These are phyloP conservation scores for Halophytophthora batemanensis DNA, from an alignment of 352 stramenopile genomes.

Conservation along the genomic window DNA sequence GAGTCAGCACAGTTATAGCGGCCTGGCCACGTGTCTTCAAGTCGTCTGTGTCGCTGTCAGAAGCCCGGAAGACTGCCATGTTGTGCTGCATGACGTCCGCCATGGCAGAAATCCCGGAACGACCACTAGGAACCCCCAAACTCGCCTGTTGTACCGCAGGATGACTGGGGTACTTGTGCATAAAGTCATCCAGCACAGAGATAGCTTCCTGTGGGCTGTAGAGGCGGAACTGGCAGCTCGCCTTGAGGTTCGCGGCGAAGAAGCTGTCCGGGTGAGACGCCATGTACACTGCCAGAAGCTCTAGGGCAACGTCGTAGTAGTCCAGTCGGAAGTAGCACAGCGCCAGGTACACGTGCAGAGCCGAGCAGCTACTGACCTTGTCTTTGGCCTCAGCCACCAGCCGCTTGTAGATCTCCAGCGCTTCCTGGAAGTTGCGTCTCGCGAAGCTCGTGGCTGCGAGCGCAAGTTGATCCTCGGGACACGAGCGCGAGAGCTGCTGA, in stretches of 20 bases:
- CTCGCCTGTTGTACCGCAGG: slow-evolving; percentile 12
- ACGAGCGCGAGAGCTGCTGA: slow-evolving; percentile 31
- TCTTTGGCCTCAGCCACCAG: slow-evolving; percentile 20
- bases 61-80: slow-evolving; percentile 40
- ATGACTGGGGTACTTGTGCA: slow-evolving; percentile 43
- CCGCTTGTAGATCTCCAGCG: slow-evolving; percentile 71
- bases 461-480: slow-evolving; percentile 35
- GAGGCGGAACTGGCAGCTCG: slow-evolving; percentile 55
- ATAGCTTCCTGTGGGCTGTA: slow-evolving; percentile 57
- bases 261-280: slow-evolving; percentile 45
- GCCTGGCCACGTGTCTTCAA: slow-evolving; percentile 6
- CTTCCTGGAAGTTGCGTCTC: slow-evolving; percentile 61
- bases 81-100: slow-evolving; percentile 55
- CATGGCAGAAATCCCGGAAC: slow-evolving; percentile 8
- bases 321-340: slow-evolving; percentile 74
- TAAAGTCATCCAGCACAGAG: slow-evolving; percentile 84
- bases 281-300: slow-evolving; percentile 61
- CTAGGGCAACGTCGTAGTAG: slow-evolving; percentile 68
- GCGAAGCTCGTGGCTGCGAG: slow-evolving; percentile 42
- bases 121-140: background rate
- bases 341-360: slow-evolving; percentile 68
- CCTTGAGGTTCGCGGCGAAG: slow-evolving; percentile 71
- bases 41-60: slow-evolving; percentile 7
- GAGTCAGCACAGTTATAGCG: slow-evolving; percentile 20
- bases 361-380: slow-evolving; percentile 18